Evolutionary conservation across 1,284 basidiomycete species (phyloP), one percentile per base, ranked within the genome.

Genomic region (Takashimella tepidaria): DNA sequence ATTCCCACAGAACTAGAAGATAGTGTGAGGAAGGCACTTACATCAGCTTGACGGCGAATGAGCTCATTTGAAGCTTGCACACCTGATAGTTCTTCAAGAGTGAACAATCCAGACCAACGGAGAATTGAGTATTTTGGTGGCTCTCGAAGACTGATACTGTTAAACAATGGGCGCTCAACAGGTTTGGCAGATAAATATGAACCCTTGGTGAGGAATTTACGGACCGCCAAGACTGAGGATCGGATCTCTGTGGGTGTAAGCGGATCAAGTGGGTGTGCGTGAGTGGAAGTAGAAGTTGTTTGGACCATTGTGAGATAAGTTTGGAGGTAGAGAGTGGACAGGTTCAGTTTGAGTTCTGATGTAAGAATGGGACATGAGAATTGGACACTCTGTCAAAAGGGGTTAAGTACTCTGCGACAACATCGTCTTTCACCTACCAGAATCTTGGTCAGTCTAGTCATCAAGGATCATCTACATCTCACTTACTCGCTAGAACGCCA

Each of bases 241-340:
- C 47, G 51, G 60, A 77, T 74, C 68, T 78, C 77, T 4, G 27
- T 53, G 8, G 66, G 52, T 13, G 68, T 66, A 44, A 78, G 68
- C 20, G 77, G 74, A 58, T 79, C 77, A 51, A 77, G 71, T 13
- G 78, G 78, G 62, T 79, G 78, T 19, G 64, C 64, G 44, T 52
- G 31, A 16, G 31, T 8, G 31, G 31, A 37, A 16, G 31, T 16
- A 37, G 31, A 37, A 8, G 31, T 37, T 8, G 31, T 16, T 37
- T 37, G 31, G 16, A 37, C 31, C 31, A 37, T 37, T 8, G 16
- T 37, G 31, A 16, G 31, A n/a, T n/a, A n/a, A n/a, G n/a, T n/a
- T n/a, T n/a, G n/a, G n/a, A n/a, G n/a, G n/a, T n/a, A n/a, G n/a
- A n/a, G n/a, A n/a, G n/a, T n/a, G n/a, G n/a, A n/a, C n/a, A n/a